Evolutionary conservation across 768 basidiomycete genomes (phyloP), one percentile per base, ranked within the genome.

Genomic region (Serendipita sp.): DNA sequence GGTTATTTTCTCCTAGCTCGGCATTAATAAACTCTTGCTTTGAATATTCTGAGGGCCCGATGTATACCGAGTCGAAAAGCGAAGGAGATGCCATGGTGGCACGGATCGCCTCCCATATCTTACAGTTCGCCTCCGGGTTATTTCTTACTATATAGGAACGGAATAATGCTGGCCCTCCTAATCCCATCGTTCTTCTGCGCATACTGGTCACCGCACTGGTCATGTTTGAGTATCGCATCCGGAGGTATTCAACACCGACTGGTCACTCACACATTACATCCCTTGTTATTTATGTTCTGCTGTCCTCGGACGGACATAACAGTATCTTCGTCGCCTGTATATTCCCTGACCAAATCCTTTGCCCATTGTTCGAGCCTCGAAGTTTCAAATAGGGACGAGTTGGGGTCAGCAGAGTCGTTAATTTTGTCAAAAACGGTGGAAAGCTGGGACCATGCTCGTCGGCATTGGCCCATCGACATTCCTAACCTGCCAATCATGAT

Each of bases 31-130:
- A 60, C 35, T 60, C 56, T 38, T 60, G 56, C 34, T 60, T 60
- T 8, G 56, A 30, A 11, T 28, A 60, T 53, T 53, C 32, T 7
- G 48, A 70, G n/a, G 13, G 66, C 67, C 65, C 67, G 16, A 72
- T 68, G 5, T n/a, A 18, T 11, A 73, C 69, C 10, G 66, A 64
- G 15, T 54, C 34, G 54, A 65, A 67, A 45, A 65, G 53, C 18
- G 35, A 44, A 8, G 66, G 66, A 3, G 66, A 45, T 24, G 63
- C 64, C 48, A 47, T 66, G 2, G 66, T 67, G 7, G 66, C 66
- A n/a, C 64, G 64, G 18, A 45, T 51, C 1, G 64, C 66, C 47
- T 67, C 65, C 66, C 66, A 67, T 3, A 67, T 65, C 34, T 38
- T 44, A 30, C 66, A 67, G 2, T 48, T 45, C 45, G 46, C 64